These are phyloP conservation scores for Protomyces macrosporus DNA, from an alignment of 1,139 yeast species.

Conservation along the genomic window DNA sequence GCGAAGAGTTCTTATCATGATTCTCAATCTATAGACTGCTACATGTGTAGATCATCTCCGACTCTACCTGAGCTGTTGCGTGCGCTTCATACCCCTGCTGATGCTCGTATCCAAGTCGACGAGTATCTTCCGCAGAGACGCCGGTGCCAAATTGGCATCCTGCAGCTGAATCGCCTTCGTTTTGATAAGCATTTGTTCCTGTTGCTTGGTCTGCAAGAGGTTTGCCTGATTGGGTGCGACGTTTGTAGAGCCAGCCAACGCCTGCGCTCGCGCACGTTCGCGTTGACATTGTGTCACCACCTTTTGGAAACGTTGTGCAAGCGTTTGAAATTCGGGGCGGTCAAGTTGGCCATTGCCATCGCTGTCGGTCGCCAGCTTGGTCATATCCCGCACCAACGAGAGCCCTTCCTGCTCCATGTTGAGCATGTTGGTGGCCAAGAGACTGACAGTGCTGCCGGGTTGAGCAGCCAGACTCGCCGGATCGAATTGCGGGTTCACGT, in stretches of 20 bases:
- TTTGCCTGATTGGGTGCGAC: no score
- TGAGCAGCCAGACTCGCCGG: no score
- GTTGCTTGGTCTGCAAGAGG: not conserved
- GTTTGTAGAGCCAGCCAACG: no score
- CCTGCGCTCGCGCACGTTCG: not conserved
- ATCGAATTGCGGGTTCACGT: no score
- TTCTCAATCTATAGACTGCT: no score
- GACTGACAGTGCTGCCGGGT: not conserved
- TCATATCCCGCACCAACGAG: not conserved
- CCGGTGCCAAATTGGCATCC: not conserved
- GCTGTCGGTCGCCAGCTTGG: not conserved
- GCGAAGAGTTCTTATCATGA: no score
- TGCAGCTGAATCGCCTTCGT: not conserved
- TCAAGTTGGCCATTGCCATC: not conserved
- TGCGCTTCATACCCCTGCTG: not conserved
- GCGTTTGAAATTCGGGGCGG: not conserved
- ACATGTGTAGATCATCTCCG: no score
- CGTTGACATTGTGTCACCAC: not conserved
- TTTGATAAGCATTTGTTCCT: not conserved
- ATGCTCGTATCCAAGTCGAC: not conserved
- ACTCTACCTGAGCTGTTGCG: no score
- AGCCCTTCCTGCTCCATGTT: not conserved
- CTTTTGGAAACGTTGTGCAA: not conserved
- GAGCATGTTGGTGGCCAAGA: not conserved
- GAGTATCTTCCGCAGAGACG: not conserved